These are phyloP conservation scores for Rachicladosporium sp. DNA, from an alignment of 2,329 filamentous ascomycete species.

Conservation along the genomic window DNA sequence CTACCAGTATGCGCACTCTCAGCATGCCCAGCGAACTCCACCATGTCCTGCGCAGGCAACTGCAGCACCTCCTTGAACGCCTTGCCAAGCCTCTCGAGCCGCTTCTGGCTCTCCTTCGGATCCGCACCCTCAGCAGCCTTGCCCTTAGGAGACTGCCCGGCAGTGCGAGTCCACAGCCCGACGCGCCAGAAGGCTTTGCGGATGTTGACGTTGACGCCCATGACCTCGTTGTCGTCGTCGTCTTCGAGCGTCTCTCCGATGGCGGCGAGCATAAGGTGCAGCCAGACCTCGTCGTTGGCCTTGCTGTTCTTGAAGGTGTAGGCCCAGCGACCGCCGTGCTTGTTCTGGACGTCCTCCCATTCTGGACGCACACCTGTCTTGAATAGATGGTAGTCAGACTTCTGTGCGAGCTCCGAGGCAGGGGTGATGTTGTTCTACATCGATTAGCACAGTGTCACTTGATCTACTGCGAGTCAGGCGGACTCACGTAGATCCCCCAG, in stretches of 20 bases:
- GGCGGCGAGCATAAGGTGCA: conserved; percentile 89
- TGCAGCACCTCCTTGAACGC: conserved; percentile 89
- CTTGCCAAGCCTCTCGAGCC: conserved; percentile 71
- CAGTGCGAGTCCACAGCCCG: conserved; percentile 91
- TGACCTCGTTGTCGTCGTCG: conserved; percentile 89
- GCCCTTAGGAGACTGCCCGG: conserved; percentile 67
- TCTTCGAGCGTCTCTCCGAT: conserved; percentile 97
- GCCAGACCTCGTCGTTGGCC: conserved; percentile 94
- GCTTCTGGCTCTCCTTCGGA: conserved; percentile 68
- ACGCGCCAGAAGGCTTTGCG: conserved; percentile 97
- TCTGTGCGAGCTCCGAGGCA: conserved; percentile 87
- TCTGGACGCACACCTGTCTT: conserved; percentile 93
- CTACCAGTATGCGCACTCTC: conserved; percentile 88
- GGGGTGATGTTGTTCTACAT: conserved; percentile 92
- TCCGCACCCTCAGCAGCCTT: conserved; percentile 30
- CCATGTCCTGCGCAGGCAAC: conserved; percentile 59
- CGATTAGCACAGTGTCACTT: conserved; percentile 4
- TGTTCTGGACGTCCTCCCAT: conserved; percentile 98
- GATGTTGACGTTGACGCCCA: conserved; percentile 98
- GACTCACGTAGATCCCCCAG: conserved; percentile 94
- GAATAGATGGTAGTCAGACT: conserved; percentile 99
- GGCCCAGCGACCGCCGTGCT: conserved; percentile 98
- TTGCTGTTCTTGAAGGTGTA: conserved; percentile 95
- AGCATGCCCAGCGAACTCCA: conserved; percentile 95
- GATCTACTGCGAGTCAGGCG: background rate